Conservation (phyloP, 345 rosid species). For the rapeseed (Brassica napus) region Da-Ae NC_063436.1:30030001-30030500, state of each 20-base stretch:
- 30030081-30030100: constrained; percentile 76
- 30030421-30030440: neutral
- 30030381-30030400: neutral
- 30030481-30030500: neutral
- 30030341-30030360: neutral
- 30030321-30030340: constrained; percentile 47
- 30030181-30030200: neutral
- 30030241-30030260: constrained; percentile 60
- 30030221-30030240: constrained; percentile 67
- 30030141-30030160: neutral
- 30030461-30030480: constrained; percentile 1
- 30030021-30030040: constrained; percentile 53
- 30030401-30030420: neutral
- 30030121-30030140: neutral
- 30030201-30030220: neutral
- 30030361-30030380: constrained; percentile 2
- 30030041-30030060: constrained; percentile 77
- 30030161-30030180: neutral
- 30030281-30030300: constrained; percentile 67
- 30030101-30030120: constrained; percentile 44
- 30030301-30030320: constrained; percentile 57
- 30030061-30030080: constrained; percentile 77
- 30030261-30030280: constrained; percentile 68
- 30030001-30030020: neutral
- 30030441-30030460: too few species aligned